These are phyloP conservation scores for Dendrobium huoshanense DNA, from an alignment of 106 monocot species.

Conservation along the genomic window DNA sequence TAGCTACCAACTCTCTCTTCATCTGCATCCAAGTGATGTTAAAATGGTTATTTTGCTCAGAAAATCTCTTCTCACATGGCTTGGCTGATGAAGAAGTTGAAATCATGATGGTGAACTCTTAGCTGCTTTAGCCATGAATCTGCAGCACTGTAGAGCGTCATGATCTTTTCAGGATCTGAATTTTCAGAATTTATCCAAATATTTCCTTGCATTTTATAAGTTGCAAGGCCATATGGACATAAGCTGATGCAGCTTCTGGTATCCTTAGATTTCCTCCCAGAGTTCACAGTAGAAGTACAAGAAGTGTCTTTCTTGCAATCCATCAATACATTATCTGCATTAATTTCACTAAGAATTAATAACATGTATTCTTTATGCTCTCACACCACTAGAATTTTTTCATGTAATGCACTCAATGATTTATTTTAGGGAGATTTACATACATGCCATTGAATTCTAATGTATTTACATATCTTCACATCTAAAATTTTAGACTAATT, in stretches of 20 bases:
- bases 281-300: neutral
- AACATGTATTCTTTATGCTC: neutral
- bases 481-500: too few species aligned
- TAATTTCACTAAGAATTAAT: neutral
- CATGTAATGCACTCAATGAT: too few species aligned
- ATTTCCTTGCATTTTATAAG: conserved; percentile 16
- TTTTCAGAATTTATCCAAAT: conserved; percentile 10
- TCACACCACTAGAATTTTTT: neutral
- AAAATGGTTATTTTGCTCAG: neutral
- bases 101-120: conserved; percentile 18
- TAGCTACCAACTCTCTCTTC: neutral
- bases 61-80: conserved; percentile 3
- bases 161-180: conserved; percentile 4
- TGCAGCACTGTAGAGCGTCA: conserved; percentile 14
- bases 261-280: conserved; percentile 3
- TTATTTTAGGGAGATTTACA: too few species aligned
- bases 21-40: neutral
- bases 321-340: neutral
- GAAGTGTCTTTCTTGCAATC: neutral
- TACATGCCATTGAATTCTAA: too few species aligned
- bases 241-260: neutral
- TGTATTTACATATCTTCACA: too few species aligned
- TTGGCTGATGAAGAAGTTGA: conserved; percentile 21
- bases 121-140: conserved; percentile 28
- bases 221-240: conserved; percentile 16